Base-by-base conservation (phyloP, 2,329 filamentous ascomycete species). In the Colletotrichum sp. region DNA sequence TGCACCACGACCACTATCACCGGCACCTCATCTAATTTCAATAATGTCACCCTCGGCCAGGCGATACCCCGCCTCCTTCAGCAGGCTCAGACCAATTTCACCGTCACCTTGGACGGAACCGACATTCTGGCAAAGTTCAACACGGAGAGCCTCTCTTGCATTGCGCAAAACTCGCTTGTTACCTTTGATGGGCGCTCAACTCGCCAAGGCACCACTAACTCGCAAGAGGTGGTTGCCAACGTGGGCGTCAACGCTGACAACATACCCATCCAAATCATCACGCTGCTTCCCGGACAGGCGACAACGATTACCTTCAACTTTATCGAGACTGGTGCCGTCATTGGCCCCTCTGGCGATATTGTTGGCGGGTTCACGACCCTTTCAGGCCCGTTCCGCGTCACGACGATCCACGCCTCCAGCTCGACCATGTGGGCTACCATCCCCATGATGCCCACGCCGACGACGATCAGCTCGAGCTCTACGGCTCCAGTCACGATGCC, bases 101-200 rank as follows among this genome's bases (percentile, higher is more conserved):
- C 92, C 5, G 91, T 99, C 62, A 91, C 95, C 0, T 90, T 99
- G 1, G 92, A 94, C 60, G 89, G 91, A 6, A 91, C 91, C 1
- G 89, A 89, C 9, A 91, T 99, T 68, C 86, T 98, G 71, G 92
- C 93, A 2, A 91, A 95, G 64, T 95, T 99, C 84, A 96, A 94
- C 80, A 86, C 89, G 8, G 91, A 90, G 36, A 94, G 94, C 78
- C 87, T 98, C 18, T 96, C 94, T 71, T 99, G 97, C 84, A 92
- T 92, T 10, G 92, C 93, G 0, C 94, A 98, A 83, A 99, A 99
- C 80, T 93, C 95, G 0, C 89, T 99, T 6, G 93, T 99, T 18
- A 95, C 95, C 0, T 98, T 98, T 83, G 91, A 95, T 79, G 93
- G 93, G 6, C 84, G 84, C 71, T 84, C 86, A 3, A 82, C 84